Evolutionary conservation across 2,329 filamentous ascomycete genomes (phyloP).

Genomic region (Penicillium sp.): DNA sequence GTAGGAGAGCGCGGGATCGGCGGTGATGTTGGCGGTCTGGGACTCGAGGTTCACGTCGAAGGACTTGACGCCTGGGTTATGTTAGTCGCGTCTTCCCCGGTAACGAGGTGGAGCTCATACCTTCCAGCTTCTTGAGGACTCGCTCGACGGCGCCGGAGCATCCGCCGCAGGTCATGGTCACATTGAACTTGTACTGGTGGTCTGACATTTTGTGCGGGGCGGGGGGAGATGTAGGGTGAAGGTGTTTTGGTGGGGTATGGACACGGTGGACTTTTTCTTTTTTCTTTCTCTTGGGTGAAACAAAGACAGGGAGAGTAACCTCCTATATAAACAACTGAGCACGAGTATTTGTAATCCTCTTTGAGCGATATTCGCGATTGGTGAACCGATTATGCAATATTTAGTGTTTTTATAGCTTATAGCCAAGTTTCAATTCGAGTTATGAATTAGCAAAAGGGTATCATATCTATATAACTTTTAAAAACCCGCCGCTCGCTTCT

Average conservation of each 20-base stretch:
- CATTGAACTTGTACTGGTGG: slow-evolving; percentile 93
- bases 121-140: slow-evolving; percentile 87
- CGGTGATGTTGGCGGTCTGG: slow-evolving; percentile 77
- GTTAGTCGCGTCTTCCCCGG: background rate
- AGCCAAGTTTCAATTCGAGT: background rate
- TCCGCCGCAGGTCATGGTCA: slow-evolving; percentile 91
- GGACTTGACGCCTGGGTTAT: slow-evolving; percentile 71
- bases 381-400: background rate
- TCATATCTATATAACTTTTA: slow-evolving; percentile 19
- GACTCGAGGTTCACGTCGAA: slow-evolving; percentile 85
- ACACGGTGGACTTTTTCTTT: background rate
- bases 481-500: slow-evolving; percentile 44
- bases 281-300: background rate
- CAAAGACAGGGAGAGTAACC: background rate
- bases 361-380: slow-evolving; percentile 24
- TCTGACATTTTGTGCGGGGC: slow-evolving; percentile 57
- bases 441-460: background rate
- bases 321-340: slow-evolving; percentile 1
- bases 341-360: background rate
- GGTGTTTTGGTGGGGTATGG: slow-evolving; percentile 4
- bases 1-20: slow-evolving; percentile 70
- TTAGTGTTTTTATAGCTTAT: background rate
- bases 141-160: slow-evolving; percentile 94
- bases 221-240: slow-evolving; percentile 4
- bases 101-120: slow-evolving; percentile 52